Conservation (phyloP, 2,329 filamentous ascomycete genomes). For the Xylariaceae sp. region DNA sequence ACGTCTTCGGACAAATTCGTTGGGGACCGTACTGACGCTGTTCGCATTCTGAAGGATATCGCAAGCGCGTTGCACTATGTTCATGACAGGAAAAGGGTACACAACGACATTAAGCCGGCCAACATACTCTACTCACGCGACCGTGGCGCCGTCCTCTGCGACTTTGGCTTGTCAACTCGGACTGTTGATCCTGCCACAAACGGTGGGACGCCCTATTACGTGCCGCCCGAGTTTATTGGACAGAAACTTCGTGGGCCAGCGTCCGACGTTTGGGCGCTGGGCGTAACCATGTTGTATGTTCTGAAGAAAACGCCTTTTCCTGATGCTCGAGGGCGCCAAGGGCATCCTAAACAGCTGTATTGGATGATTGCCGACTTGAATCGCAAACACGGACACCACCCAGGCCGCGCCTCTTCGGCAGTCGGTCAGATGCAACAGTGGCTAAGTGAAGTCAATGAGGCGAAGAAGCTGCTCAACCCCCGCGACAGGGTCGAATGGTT, state of each 20-base stretch:
- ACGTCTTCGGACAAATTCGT: conserved; percentile 45
- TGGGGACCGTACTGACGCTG: conserved; percentile 46
- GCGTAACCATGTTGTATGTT: conserved; percentile 58
- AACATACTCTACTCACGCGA: conserved; percentile 59
- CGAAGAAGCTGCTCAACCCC: conserved; percentile 42
- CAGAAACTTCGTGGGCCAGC: conserved; percentile 49
- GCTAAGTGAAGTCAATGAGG: conserved; percentile 50
- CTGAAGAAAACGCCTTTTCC: conserved; percentile 53
- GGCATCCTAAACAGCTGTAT: conserved; percentile 49
- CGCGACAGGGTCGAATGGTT: conserved; percentile 49
- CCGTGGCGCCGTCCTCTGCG: conserved; percentile 56
- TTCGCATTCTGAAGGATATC: conserved; percentile 52
- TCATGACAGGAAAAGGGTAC: conserved; percentile 49
- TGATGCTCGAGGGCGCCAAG: conserved; percentile 46
- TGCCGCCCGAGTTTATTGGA: conserved; percentile 58
- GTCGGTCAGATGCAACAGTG: conserved; percentile 53
- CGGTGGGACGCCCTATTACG: conserved; percentile 59
- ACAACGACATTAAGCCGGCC: conserved; percentile 61
- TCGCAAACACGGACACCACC: conserved; percentile 30
- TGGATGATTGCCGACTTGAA: conserved; percentile 58
- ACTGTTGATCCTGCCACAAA: conserved; percentile 43
- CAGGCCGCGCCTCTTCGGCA: conserved; percentile 32
- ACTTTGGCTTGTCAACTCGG: conserved; percentile 54
- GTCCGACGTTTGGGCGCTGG: conserved; percentile 58
- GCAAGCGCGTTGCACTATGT: conserved; percentile 53